Base-by-base conservation (phyloP, 164 flowering plant genomes). In the Houttuynia cordata region DNA sequence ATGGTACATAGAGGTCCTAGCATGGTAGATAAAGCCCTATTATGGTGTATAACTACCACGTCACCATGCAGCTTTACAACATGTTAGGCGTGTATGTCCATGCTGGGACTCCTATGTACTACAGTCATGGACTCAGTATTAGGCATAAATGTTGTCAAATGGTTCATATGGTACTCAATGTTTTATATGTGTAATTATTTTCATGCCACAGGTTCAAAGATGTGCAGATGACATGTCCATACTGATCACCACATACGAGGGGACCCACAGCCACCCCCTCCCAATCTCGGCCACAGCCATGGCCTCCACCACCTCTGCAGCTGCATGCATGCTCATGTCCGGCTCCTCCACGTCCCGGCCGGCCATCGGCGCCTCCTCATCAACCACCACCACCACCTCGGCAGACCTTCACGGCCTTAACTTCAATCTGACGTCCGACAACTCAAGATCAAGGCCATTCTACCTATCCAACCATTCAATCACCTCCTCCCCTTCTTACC, bases 271-370 rank as follows among this genome's bases (percentile, higher is more conserved):
- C 77, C 98, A 92, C 67, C 85, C 96, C 12, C 87, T 92, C 40
- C 82, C 94, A 0, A 55, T 81, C 17, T 69, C 91, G 20, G 98
- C 98, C 73, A 82, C 93, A 0, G 91, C 93, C 47, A 89, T 92
- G 96, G 98, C 97, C 21, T 89, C 97, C 73, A 84, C 94, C 67
- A 92, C 98, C 30, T 83, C 96, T 0, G 98, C 97, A 0, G 98
- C 98, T 0, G 97, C 97, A 24, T 66, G 72, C 63, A 90, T 92
- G 97, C 80, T 89, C 0, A 55, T 80, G 25, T 86, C 97, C 0
- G 90, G 94, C 57, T 80, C 91, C 0, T 72, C 87, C 1, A 67
- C 23, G 22, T 62, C 64, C 68, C 78, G 45, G 24, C 62, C 71
- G 50, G 24, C 65, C 49, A 17, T 45, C 49, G 49, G 49, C 49